A percentile compares a stretch with the other conserved stretches of the same genome.
Evolutionary conservation across 192 early-diverging fungal species (phyloP).

Genomic region (Pilobolus umbonatus): DNA sequence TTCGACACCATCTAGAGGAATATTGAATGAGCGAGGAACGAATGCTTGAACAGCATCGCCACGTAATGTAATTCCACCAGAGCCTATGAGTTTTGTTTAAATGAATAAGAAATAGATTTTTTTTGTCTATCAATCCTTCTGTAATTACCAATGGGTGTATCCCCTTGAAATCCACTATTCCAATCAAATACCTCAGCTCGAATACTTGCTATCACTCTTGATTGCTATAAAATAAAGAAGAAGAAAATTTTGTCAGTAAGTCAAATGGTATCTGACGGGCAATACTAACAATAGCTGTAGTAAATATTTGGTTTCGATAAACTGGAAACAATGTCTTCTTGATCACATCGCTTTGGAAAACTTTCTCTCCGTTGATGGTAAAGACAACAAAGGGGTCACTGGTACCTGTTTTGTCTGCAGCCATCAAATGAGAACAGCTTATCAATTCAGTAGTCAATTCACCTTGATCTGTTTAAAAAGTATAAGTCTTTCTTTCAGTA

Average conservation of each 20-base stretch:
- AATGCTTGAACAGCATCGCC: conserved; percentile 33
- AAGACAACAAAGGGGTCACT: conserved; percentile 66
- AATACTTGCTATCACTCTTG: conserved; percentile 30
- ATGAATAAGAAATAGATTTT: not conserved
- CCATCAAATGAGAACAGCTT: conserved; percentile 21
- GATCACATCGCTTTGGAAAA: conserved; percentile 50
- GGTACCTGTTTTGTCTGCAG: conserved; percentile 37
- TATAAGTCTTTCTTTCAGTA: not conserved
- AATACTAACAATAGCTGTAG: conserved; percentile 22
- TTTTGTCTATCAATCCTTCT: too few relatives aligned
- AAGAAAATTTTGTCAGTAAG: not conserved
- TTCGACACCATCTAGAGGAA: conserved; percentile 27
- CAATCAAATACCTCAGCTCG: conserved; percentile 60
- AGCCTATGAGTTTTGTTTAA: conserved; percentile 11
- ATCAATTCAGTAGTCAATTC: conserved; percentile 23
- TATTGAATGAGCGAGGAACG: conserved; percentile 33
- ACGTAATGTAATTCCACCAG: conserved; percentile 24
- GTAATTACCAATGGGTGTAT: conserved; percentile 42
- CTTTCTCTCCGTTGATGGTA: conserved; percentile 51
- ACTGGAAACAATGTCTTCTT: conserved; percentile 62
- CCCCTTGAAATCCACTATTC: conserved; percentile 52
- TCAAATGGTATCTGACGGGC: not conserved
- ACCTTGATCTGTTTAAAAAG: conserved; percentile 27
- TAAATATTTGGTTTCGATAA: conserved; percentile 29
- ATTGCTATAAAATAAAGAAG: conserved; percentile 18